A percentile compares a stretch with the other conserved stretches of the same genome.
These are phyloP conservation scores for Loxodes magnus DNA, from an alignment of 73 alveolate species.

Conservation along the genomic window DNA sequence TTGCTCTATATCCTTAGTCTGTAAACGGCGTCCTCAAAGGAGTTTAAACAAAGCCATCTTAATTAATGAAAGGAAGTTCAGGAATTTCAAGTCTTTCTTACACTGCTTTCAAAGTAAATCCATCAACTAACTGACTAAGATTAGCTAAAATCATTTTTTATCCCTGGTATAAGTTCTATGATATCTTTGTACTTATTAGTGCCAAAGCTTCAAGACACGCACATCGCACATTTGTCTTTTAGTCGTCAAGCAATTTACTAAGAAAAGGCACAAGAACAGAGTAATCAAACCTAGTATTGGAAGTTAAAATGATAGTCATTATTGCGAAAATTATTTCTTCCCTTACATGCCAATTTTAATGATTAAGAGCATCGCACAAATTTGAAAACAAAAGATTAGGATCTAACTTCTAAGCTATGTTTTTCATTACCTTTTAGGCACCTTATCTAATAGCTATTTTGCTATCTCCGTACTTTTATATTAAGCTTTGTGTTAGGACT, in stretches of 20 bases:
- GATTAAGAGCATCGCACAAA: background rate
- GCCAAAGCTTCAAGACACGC: conserved; percentile 10
- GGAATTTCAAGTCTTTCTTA: too few relatives aligned
- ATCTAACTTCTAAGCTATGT: background rate
- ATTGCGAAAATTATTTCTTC: background rate
- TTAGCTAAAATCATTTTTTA: too few relatives aligned
- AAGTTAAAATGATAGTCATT: background rate
- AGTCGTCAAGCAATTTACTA: conserved; percentile 1
- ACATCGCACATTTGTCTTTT: conserved; percentile 3
- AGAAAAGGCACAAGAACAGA: background rate
- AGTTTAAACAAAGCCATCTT: too few relatives aligned
- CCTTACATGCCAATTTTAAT: conserved; percentile 9
- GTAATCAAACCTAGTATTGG: background rate
- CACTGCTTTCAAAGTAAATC: too few relatives aligned
- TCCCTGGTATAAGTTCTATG: too few relatives aligned
- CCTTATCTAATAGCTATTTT: conserved; percentile 1
- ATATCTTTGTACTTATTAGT: too few relatives aligned
- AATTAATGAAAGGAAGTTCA: too few relatives aligned
- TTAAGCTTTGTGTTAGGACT: background rate
- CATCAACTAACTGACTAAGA: too few relatives aligned
- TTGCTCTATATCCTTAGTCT: too few relatives aligned
- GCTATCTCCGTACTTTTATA: conserved; percentile 5
- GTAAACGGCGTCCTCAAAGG: too few relatives aligned
- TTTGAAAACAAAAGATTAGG: background rate
- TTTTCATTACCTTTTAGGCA: background rate